Evolutionary conservation across 2,329 filamentous ascomycete species (phyloP).

Genomic region (Didymella arachidicola): DNA sequence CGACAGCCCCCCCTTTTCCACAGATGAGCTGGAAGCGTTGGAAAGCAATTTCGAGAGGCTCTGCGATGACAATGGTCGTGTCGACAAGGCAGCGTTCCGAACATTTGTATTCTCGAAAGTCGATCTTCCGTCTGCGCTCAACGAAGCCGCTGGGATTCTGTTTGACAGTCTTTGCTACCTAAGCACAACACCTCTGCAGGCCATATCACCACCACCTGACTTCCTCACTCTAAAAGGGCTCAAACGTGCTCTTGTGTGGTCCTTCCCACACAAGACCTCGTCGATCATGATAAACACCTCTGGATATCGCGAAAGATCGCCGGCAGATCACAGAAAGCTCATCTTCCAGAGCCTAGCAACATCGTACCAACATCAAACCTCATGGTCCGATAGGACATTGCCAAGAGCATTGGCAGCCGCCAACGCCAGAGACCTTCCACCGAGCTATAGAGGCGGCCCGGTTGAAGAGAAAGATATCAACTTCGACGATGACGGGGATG

Average conservation of each 20-base stretch:
- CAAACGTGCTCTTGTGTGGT: constrained; percentile 1
- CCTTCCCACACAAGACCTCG: neutral
- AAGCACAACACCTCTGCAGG: constrained; percentile 1
- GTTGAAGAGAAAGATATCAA: neutral
- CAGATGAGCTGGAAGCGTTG: neutral
- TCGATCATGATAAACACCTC: neutral
- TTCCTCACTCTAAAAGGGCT: neutral
- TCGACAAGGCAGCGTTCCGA: neutral
- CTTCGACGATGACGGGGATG: constrained; percentile 1
- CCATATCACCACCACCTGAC: neutral
- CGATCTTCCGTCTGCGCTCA: neutral
- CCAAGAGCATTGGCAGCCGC: neutral
- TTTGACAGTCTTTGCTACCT: constrained; percentile 8
- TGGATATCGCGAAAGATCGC: neutral
- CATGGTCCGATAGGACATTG: neutral
- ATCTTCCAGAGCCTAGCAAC: constrained; percentile 4
- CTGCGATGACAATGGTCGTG: neutral
- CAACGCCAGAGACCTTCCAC: neutral
- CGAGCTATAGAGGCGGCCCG: neutral
- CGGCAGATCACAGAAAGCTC: constrained; percentile 3
- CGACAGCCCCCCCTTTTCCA: neutral
- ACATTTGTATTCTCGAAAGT: neutral
- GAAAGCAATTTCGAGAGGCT: neutral
- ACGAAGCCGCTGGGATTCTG: neutral
- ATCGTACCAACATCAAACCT: neutral